Base-by-base conservation (phyloP, 1,284 basidiomycete genomes). In the Puccinia horiana region DNA sequence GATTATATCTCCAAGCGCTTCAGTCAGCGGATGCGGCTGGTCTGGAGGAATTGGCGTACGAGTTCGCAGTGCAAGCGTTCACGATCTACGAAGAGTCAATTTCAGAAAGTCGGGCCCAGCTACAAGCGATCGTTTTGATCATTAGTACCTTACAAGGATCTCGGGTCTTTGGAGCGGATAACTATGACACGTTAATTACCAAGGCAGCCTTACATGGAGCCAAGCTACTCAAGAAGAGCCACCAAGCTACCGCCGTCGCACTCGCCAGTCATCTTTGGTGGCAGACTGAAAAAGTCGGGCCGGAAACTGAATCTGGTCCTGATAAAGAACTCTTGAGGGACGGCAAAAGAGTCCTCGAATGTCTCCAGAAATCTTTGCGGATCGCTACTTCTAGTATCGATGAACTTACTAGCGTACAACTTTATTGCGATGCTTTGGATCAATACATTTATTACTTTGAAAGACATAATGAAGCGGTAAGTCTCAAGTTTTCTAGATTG, bases 211-310 rank as follows among this genome's bases (percentile, higher is more conserved):
- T 97, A 84, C 95, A 98, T 86, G 94, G 94, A 6, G 93, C 94
- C 67, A 95, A 96, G 88, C 87, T 97, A 84, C 87, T 98, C 86
- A 98, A 98, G 90, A 97, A 98, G 89, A 93, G 94, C 37, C 95
- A 97, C 87, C 95, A 98, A 88, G 93, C 95, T 20, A 94, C 91
- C 8, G 95, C 95, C 3, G 95, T 98, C n/a, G 92, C 93, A 75
- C 90, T 95, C 58, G 95, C 95, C 2, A 96, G 94, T 86, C 95
- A 98, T 88, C 88, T 97, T 85, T 97, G 95, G 94, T 98, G 95
- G 95, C 95, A 98, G 87, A 92, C 93, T 83, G 89, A 89, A 84
- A 86, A 87, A 20, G 86, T 86, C 1, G 88, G 88, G 81, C 82
- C 88, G 32, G 87, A 88, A 32, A 18, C 42, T 6, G 76, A 81